Base-by-base conservation (phyloP, 2,329 filamentous ascomycete genomes). In the Rhexocercosporidium sp. region DNA sequence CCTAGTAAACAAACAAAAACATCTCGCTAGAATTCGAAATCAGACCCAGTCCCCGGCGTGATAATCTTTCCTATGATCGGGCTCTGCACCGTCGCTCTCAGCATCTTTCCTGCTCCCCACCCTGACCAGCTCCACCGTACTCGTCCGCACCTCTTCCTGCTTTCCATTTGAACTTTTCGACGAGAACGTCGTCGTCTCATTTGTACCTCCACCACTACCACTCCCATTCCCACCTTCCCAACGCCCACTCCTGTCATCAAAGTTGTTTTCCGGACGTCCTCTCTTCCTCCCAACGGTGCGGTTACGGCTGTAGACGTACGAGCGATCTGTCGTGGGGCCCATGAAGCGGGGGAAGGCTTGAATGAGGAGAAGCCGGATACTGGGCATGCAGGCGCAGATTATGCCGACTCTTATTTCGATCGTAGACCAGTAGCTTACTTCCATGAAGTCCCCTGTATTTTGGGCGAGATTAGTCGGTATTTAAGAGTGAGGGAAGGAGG, bases 301-400 rank as follows among this genome's bases (percentile, higher is more conserved):
- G 31, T 39, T 37, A 8, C 11, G 16, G 31, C 31, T 57, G 20
- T 25, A 39, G 18, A 37, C 31, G n/a, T 57, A 39, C n/a, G 53
- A 57, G 34, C 31, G 31, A n/a, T 37, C 29, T 25, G 20, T n/a
- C 22, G 34, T 68, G 7, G 67, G 65, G 37, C 69, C 69, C 22
- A 73, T 61, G 27, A 72, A 12, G 25, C 67, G 69, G 2, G 73
- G 72, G 59, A 74, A 73, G 16, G 68, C 22, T 3, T 64, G 57
- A 6, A 72, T 56, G 25, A 75, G 69, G 12, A 75, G 66, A 4
- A 71, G 41, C 2, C 73, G 69, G 11, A 75, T 46, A 12, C 53
- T 67, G 5, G 74, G 74, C 71, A 75, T 72, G 51, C 74, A 75
- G 12, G 67, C 69, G 56, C 74, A 75, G 41, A 75, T 75, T 4